phyloP scores from a whole-genome alignment of 495 filamentous ascomycete genomes.

The Talaromyces adpressus region DNA sequence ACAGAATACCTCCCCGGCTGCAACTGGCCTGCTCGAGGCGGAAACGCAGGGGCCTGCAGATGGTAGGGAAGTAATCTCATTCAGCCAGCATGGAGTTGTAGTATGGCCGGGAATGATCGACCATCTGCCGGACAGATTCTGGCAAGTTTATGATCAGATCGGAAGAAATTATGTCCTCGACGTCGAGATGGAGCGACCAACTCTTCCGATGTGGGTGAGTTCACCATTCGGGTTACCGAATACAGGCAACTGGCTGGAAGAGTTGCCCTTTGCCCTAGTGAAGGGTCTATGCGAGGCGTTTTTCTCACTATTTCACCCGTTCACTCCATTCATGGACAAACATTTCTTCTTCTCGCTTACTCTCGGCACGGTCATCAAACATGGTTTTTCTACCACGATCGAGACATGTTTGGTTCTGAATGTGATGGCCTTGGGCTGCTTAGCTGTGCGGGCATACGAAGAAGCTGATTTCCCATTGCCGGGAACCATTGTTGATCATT shows the following conservation, averaged over 20 bases:
- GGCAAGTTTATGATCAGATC: constrained; percentile 29
- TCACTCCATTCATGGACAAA: constrained; percentile 42
- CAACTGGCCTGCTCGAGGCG: constrained; percentile 5
- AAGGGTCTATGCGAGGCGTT: constrained; percentile 39
- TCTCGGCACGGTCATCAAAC: constrained; percentile 35
- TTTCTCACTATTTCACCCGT: constrained; percentile 37
- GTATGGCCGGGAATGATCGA: constrained; percentile 35
- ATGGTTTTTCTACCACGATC: constrained; percentile 35
- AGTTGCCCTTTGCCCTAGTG: constrained; percentile 33
- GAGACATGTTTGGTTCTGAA: constrained; percentile 39
- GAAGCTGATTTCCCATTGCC: constrained; percentile 40
- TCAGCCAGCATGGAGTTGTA: constrained; percentile 43
- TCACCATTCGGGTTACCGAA: constrained; percentile 28
- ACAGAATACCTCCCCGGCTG: constrained; percentile 22
- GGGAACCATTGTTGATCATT: constrained; percentile 25
- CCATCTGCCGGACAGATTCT: constrained; percentile 29
- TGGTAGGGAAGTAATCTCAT: constrained; percentile 33
- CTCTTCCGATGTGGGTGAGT: constrained; percentile 34
- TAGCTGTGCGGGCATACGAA: constrained; percentile 34
- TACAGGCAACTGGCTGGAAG: constrained; percentile 34
- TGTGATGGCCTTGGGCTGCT: constrained; percentile 37
- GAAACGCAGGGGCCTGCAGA: constrained; percentile 20
- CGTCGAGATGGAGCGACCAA: constrained; percentile 31
- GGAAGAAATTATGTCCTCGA: constrained; percentile 42
- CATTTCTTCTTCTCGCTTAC: constrained; percentile 40